Base-by-base conservation (phyloP, 2,329 filamentous ascomycete species). In the Daldinia sp. region DNA sequence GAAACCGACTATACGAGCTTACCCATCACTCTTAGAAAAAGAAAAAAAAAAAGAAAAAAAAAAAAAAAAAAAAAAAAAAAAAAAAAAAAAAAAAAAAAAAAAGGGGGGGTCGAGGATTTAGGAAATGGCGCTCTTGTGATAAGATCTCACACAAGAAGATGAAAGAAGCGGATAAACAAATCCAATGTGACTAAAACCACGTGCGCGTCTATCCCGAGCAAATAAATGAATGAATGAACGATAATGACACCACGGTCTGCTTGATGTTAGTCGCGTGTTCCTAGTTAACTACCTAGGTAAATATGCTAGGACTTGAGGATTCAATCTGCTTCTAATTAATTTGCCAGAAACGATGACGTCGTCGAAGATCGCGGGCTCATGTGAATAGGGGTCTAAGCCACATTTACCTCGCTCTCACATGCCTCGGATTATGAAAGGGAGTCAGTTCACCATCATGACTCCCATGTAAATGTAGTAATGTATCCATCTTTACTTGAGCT, bases 351-450 rank as follows among this genome's bases (percentile, higher is more conserved):
- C 56, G 67, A 60, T 72, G 67, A 73, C 74, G 72, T 54, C 51
- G 33, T 75, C 67, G 72, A 72, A 44, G 62, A 66, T 68, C 61
- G 46, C 53, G 63, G 57, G 35, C 54, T 50, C 55, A 46, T 23
- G 46, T 55, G 4, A 39, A 39, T 39, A 12, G 13, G 35, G 48
- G 44, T 41, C 59, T 57, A 12, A 62, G 57, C 60, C 63, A 71
- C 63, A 56, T 20, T 23, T 51, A 51, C 6, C 23, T 51, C 33
- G 26, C 39, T 46, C 37, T 39, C 20, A 39, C 28, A 30, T 59
- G 10, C 18, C 54, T 57, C 37, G 15, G 23, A 42, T 18, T 18
- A 4, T 15, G 18, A n/a, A 55, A 39, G 41, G n/a, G 48, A 18
- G 28, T 18, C 20, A 54, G 12, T 46, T 44, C 20, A 18, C 18